A percentile compares a stretch with the other conserved stretches of the same genome.
phyloP scores from a whole-genome alignment of 2,329 filamentous ascomycete genomes.

The Diplodia corticola region DNA sequence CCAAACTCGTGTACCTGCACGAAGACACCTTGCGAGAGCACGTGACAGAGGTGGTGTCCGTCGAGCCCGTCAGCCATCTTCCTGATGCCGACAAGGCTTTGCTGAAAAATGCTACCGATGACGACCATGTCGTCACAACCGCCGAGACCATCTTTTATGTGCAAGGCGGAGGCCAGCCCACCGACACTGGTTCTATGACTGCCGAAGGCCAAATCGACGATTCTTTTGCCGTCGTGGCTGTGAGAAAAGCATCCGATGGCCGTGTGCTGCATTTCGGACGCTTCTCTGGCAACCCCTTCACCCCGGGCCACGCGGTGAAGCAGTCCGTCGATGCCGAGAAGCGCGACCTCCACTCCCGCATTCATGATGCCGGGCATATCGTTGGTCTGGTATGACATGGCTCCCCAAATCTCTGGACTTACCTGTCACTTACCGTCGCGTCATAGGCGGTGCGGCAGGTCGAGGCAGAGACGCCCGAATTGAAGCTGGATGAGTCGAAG shows the following conservation, averaged over 20 bases:
- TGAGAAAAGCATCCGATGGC: conserved; percentile 55
- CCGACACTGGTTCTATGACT: conserved; percentile 62
- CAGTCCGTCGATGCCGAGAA: conserved; percentile 63
- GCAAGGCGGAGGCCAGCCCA: conserved; percentile 73
- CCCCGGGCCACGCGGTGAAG: conserved; percentile 47
- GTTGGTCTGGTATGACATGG: conserved; percentile 67
- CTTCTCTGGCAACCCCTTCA: conserved; percentile 48
- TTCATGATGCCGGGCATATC: conserved; percentile 74
- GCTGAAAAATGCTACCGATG: conserved; percentile 57
- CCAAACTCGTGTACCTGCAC: conserved; percentile 40
- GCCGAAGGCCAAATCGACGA: neutral
- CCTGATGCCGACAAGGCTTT: conserved; percentile 55
- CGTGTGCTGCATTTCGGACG: conserved; percentile 67
- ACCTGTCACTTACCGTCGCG: neutral
- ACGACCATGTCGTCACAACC: conserved; percentile 61
- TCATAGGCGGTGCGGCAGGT: conserved; percentile 8
- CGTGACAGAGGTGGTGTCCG: conserved; percentile 47
- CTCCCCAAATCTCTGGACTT: neutral
- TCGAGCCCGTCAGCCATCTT: conserved; percentile 53
- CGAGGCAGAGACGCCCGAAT: conserved; percentile 9
- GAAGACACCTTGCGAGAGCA: conserved; percentile 46
- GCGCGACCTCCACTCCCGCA: conserved; percentile 63
- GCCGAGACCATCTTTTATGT: conserved; percentile 72
- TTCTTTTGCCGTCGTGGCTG: conserved; percentile 57
- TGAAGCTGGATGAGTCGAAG: conserved; percentile 64